Base-by-base conservation (phyloP, 345 rosid genomes). In the Garcia nutans region DNA sequence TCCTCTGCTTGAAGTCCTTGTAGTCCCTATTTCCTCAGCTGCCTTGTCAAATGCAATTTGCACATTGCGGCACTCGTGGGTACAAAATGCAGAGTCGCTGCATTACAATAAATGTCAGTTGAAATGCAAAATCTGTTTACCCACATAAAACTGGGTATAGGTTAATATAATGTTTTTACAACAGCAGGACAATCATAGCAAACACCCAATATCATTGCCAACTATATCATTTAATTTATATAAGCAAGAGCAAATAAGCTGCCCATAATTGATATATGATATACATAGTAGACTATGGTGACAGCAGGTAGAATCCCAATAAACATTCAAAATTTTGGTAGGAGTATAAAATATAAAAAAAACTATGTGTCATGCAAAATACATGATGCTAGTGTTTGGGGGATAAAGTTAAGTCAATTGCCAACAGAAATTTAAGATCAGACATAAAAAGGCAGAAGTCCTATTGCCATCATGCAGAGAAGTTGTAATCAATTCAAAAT, bases 61-160 rank as follows among this genome's bases (percentile, higher is more conserved):
- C 6, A 59, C 69, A 19, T 19, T 19, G 16, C 85, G 81, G 80
- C 88, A 85, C 45, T 77, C 78, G 26, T 58, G 79, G 16, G 81
- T 57, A 45, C 86, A 85, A 79, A 83, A 85, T 45, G 85, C 80
- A 65, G 79, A 67, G 63, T 73, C 47, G 22, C 86, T 83, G 80
- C 82, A 76, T 76, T 66, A 16, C 17, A 75, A 26, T 50, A 50
- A 68, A 57, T 61, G 45, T 61, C 59, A 68, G 55, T 24, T 66
- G 67, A 65, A 33, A 42, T 37, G 28, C n/a, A 23, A 59, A 41
- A 57, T 74, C 52, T 55, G 44, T 23, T 24, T 6, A 31, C 20
- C 44, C 60, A 50, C 54, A 23, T 31, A 52, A 37, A 52, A 66
- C 22, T 33, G n/a, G 15, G 17, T 37, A 37, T 33, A n/a, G 42